Evolutionary conservation across 441 rosid species (phyloP).

Genomic region (Pelargonium myrrhifolium): DNA sequence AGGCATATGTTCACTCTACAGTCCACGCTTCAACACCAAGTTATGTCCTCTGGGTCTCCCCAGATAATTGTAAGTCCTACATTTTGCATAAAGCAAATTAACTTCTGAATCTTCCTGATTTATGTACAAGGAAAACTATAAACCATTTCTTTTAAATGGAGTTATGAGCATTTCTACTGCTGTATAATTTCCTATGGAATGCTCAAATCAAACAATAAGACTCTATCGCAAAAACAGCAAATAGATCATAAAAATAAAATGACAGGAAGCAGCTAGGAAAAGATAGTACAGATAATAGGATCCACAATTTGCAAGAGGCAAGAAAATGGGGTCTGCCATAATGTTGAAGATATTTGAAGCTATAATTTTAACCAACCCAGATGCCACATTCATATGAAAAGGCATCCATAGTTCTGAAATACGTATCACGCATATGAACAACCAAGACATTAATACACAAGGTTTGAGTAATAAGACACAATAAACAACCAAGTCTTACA

Average conservation of each 20-base stretch:
- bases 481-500: neutral
- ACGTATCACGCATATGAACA: neutral
- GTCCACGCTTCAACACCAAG: constrained; percentile 30
- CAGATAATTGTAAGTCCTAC: constrained; percentile 37
- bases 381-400: constrained; percentile 21
- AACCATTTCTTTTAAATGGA: constrained; percentile 1
- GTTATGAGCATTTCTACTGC: constrained; percentile 26
- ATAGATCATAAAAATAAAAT: constrained; percentile 12
- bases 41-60: constrained; percentile 14
- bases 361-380: constrained; percentile 6
- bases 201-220: constrained; percentile 23
- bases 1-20: constrained; percentile 75
- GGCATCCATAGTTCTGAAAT: constrained; percentile 2
- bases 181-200: constrained; percentile 18
- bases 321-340: constrained; percentile 26
- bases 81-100: constrained; percentile 26
- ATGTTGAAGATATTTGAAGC: constrained; percentile 20
- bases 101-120: constrained; percentile 20
- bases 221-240: constrained; percentile 16
- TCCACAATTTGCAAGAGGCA: constrained; percentile 42
- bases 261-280: constrained; percentile 30
- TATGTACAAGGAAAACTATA: no score
- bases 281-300: constrained; percentile 38
- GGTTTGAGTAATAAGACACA: neutral
- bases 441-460: neutral